Evolutionary conservation across 2,329 filamentous ascomycete genomes (phyloP).

Genomic region (Trichoderma asperellum): DNA sequence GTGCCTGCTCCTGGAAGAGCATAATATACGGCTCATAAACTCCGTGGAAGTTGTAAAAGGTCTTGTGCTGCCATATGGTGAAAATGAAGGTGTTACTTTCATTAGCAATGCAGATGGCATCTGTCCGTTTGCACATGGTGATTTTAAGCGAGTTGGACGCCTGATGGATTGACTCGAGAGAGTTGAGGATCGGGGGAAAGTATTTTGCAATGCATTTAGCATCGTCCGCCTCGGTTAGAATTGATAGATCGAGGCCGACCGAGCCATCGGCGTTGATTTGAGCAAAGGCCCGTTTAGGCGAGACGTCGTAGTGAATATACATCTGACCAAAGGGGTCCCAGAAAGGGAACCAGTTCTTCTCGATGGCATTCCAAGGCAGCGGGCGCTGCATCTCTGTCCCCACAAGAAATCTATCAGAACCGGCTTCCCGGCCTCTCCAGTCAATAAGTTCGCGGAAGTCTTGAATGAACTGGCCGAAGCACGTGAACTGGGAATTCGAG

Average conservation of each 20-base stretch:
- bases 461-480: constrained; percentile 61
- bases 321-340: constrained; percentile 54
- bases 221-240: constrained; percentile 44
- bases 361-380: constrained; percentile 47
- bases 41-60: constrained; percentile 51
- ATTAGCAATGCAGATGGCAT: constrained; percentile 48
- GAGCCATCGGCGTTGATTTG: constrained; percentile 50
- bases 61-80: constrained; percentile 60
- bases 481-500: constrained; percentile 57
- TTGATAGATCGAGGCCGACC: constrained; percentile 52
- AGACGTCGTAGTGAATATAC: constrained; percentile 59
- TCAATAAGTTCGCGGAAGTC: constrained; percentile 56
- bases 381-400: constrained; percentile 59
- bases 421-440: constrained; percentile 41
- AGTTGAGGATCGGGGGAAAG: constrained; percentile 45
- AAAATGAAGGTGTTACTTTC: constrained; percentile 59
- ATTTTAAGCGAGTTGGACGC: constrained; percentile 62
- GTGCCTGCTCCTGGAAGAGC: constrained; percentile 52
- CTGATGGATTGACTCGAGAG: constrained; percentile 58
- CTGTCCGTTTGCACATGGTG: constrained; percentile 56
- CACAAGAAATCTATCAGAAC: constrained; percentile 43
- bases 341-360: constrained; percentile 68
- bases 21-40: constrained; percentile 61
- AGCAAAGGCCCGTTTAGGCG: constrained; percentile 55
- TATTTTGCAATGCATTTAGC: constrained; percentile 50